Conservation (phyloP, 345 rosid species). For the Hevea brasiliensis region DNA sequence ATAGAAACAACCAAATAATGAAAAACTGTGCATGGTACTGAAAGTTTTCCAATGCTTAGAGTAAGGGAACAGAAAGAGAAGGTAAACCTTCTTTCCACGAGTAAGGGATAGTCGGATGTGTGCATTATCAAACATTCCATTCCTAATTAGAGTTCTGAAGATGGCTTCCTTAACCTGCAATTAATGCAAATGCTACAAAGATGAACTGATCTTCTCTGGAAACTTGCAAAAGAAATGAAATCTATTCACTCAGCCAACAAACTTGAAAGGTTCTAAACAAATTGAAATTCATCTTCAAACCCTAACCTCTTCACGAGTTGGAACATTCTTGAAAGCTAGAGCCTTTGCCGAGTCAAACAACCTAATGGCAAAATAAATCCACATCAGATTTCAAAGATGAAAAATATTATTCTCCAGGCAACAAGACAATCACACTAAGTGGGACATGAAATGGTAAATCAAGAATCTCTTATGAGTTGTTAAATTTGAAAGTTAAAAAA, state of each 20-base stretch:
- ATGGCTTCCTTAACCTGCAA: conserved; percentile 82
- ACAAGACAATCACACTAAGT: background rate
- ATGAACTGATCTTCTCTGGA: conserved; percentile 10
- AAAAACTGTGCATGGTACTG: background rate
- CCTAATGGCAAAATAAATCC: conserved; percentile 38
- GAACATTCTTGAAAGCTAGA: conserved; percentile 77
- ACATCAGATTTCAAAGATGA: conserved; percentile 1
- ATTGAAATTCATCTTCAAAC: conserved; percentile 8
- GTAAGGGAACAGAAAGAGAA: conserved; percentile 1
- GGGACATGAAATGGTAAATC: background rate
- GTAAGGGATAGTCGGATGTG: conserved; percentile 84
- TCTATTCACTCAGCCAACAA: background rate
- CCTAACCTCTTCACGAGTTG: conserved; percentile 67
- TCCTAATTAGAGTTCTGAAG: conserved; percentile 69
- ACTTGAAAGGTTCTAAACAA: conserved; percentile 1
- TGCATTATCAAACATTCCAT: conserved; percentile 84
- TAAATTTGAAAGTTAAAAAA: too few relatives aligned
- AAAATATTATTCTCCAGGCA: background rate
- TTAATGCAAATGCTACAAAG: background rate
- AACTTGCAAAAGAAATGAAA: background rate
- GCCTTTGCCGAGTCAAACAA: conserved; percentile 88
- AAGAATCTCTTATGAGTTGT: background rate
- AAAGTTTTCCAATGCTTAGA: background rate
- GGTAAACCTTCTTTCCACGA: conserved; percentile 74
- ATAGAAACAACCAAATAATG: background rate